These are phyloP conservation scores for Rasamsonia emersonii DNA, from an alignment of 2,329 filamentous ascomycete genomes.

Conservation along the genomic window DNA sequence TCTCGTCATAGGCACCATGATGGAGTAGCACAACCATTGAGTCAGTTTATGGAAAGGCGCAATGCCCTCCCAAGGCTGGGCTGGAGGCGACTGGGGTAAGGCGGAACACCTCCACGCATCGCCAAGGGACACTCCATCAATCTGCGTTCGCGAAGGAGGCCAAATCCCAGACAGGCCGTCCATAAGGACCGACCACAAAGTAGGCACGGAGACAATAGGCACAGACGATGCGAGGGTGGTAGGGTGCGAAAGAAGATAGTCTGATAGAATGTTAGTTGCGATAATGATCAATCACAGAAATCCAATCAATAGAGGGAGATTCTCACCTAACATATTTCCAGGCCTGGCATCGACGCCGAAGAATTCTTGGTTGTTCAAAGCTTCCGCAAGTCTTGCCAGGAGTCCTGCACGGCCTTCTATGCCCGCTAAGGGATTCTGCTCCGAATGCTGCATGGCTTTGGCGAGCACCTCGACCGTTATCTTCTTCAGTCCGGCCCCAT, in stretches of 20 bases:
- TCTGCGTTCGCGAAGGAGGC: slow-evolving; percentile 75
- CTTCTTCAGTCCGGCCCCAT: slow-evolving; percentile 67
- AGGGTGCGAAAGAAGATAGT: slow-evolving; percentile 87
- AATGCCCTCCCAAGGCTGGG: slow-evolving; percentile 67
- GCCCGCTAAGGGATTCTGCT: slow-evolving; percentile 73
- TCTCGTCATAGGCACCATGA: slow-evolving; percentile 84
- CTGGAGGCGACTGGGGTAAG: slow-evolving; percentile 62
- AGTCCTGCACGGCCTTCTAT: slow-evolving; percentile 76
- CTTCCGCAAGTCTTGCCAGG: slow-evolving; percentile 64
- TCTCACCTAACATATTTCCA: slow-evolving; percentile 83
- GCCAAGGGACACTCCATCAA: slow-evolving; percentile 79
- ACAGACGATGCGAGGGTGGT: slow-evolving; percentile 82
- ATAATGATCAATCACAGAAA: slow-evolving; percentile 5
- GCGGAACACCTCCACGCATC: slow-evolving; percentile 88
- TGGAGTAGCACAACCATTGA: slow-evolving; percentile 84
- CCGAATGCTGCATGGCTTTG: slow-evolving; percentile 74
- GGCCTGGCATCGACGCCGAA: slow-evolving; percentile 80
- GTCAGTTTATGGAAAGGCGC: slow-evolving; percentile 86
- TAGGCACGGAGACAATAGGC: slow-evolving; percentile 76
- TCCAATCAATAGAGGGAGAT: neutral
- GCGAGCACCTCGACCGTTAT: slow-evolving; percentile 68
- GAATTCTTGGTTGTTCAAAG: slow-evolving; percentile 69
- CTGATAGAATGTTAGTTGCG: slow-evolving; percentile 37
- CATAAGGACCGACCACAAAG: slow-evolving; percentile 86
- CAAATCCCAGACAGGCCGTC: slow-evolving; percentile 79